phyloP scores from a whole-genome alignment of 2,329 filamentous ascomycete genomes.

The Clonostachys sp. region DNA sequence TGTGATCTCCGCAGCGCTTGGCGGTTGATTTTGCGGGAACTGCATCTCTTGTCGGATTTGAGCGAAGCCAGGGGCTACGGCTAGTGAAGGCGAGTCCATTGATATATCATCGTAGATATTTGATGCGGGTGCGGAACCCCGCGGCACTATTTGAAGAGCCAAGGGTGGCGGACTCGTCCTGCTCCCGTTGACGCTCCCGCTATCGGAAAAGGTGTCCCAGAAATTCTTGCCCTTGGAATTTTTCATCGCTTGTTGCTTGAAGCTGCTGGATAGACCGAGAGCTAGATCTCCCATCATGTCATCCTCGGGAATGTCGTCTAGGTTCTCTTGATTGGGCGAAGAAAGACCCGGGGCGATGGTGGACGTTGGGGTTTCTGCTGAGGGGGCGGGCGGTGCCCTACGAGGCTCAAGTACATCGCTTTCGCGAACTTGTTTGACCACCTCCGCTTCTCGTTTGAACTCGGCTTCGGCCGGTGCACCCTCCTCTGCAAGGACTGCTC shows the following conservation, averaged over 20 bases:
- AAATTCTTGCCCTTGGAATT: constrained; percentile 65
- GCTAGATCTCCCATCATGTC: constrained; percentile 56
- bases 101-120: constrained; percentile 62
- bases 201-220: constrained; percentile 77
- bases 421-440: constrained; percentile 91
- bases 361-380: constrained; percentile 17
- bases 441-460: constrained; percentile 85
- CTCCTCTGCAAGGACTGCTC: constrained; percentile 86
- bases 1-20: constrained; percentile 69
- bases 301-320: constrained; percentile 69
- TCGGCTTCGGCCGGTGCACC: constrained; percentile 83
- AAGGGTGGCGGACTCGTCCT: constrained; percentile 59
- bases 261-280: constrained; percentile 54
- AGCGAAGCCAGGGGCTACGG: constrained; percentile 24
- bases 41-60: constrained; percentile 6
- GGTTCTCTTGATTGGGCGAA: constrained; percentile 61
- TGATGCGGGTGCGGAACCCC: constrained; percentile 49
- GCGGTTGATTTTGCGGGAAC: constrained; percentile 22
- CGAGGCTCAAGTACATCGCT: constrained; percentile 60
- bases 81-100: constrained; percentile 63
- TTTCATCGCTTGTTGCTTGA: constrained; percentile 68
- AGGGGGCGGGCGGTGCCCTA: constrained; percentile 15
- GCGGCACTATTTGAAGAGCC: constrained; percentile 40
- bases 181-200: constrained; percentile 45
- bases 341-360: constrained; percentile 56